These are phyloP conservation scores for Globisporangium nunn DNA, from an alignment of 352 stramenopile genomes.

Conservation along the genomic window DNA sequence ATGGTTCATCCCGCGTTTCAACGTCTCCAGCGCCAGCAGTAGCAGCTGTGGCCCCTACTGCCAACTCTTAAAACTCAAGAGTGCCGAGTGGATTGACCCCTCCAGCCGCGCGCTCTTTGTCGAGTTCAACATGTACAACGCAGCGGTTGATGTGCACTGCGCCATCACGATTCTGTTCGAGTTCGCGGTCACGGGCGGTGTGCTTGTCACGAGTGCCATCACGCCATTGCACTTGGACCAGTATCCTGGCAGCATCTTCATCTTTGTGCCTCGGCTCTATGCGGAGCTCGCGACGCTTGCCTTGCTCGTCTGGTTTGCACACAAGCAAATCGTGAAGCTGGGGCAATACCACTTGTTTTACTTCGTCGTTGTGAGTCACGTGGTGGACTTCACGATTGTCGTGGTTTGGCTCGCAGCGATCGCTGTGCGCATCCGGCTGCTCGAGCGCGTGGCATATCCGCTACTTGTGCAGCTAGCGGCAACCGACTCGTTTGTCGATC, in stretches of 20 bases:
- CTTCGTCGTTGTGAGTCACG: slow-evolving; percentile 43
- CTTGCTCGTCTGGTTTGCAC: slow-evolving; percentile 34
- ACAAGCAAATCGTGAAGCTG: slow-evolving; percentile 44
- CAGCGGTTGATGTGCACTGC: slow-evolving; percentile 37
- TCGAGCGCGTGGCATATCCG: slow-evolving; percentile 25
- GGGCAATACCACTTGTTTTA: slow-evolving; percentile 55
- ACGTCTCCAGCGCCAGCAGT: neutral
- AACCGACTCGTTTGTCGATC: slow-evolving; percentile 26
- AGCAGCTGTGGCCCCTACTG: slow-evolving; percentile 27
- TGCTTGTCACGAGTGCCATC: slow-evolving; percentile 23
- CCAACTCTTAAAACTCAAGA: slow-evolving; percentile 25
- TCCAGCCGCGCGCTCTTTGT: slow-evolving; percentile 40
- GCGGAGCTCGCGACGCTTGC: slow-evolving; percentile 36
- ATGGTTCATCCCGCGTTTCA: slow-evolving; percentile 18
- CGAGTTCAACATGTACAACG: slow-evolving; percentile 66
- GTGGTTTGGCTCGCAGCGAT: slow-evolving; percentile 32
- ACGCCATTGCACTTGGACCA: slow-evolving; percentile 40
- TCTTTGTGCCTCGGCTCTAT: slow-evolving; percentile 39
- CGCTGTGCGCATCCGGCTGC: slow-evolving; percentile 22
- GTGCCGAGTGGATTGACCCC: slow-evolving; percentile 44
- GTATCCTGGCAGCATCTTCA: slow-evolving; percentile 34
- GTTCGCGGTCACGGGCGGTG: slow-evolving; percentile 30
- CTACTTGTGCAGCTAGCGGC: slow-evolving; percentile 29
- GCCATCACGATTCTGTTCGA: slow-evolving; percentile 49
- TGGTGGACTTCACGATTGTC: slow-evolving; percentile 46